Evolutionary conservation across 305 asterid genomes (phyloP), one percentile per base, ranked within the genome.

Genomic region (Ilex paraguariensis): DNA sequence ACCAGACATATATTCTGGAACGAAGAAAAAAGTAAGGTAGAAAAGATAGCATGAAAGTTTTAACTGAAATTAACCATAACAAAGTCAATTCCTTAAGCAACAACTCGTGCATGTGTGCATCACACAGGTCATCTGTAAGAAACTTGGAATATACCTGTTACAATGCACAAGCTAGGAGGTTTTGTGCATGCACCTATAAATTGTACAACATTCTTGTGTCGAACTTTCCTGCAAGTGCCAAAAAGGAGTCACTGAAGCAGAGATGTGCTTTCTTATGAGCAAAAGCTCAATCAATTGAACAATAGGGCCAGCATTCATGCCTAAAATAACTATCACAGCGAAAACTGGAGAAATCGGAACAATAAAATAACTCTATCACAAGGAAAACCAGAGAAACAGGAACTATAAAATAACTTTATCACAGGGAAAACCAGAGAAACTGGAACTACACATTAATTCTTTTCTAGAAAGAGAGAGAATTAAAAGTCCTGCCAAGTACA

Each of bases 191-290:
- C 98, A 49, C 97, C 98, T 56, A 92, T 84, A 77, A 92, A 92
- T 73, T 92, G 98, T 64, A 92, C 98, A 31, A 92, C 98, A 60
- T 92, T 89, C 60, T 87, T 92, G 83, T 92, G 98, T 10, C 97
- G 91, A 67, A 92, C 96, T 77, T 92, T 92, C 73, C 98, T 92
- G 98, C 84, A 77, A 77, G 79, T 60, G 72, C 31, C 70, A 65
- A 51, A 60, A 42, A 36, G 28, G 49, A 59, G 67, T 62, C 36
- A 75, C 66, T 17, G 42, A 66, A 60, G 44, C 42, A 36, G 42
- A 21, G 28, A 21, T 21, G 2, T 21, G 28, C 28, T 21, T 21
- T 21, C 28, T 21, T 21, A 21, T 21, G 28, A 21, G 28, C 28
- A 21, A 21, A 21, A 21, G 28, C 1, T 21, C 28, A 21, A 21